These are phyloP conservation scores for Daldinia caldariorum DNA, from an alignment of 495 filamentous ascomycete species.

Conservation along the genomic window DNA sequence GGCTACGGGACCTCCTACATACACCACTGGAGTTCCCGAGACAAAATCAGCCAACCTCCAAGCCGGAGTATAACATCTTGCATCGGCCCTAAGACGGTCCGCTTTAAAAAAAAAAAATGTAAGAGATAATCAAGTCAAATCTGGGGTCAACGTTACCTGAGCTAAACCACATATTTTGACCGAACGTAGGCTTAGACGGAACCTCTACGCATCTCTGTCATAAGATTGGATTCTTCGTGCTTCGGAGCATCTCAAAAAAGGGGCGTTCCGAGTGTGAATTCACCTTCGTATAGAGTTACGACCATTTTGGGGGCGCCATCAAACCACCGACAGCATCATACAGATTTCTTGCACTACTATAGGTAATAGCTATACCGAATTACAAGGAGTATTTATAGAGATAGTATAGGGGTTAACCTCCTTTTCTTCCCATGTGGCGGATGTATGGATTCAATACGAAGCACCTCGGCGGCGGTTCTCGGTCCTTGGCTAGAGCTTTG, in stretches of 20 bases:
- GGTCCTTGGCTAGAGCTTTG: no score
- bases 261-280: background rate
- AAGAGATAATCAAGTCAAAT: background rate
- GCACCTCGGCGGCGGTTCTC: no score
- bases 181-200: constrained; percentile 3
- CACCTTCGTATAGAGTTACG: no score
- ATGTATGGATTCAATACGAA: no score
- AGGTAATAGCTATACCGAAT: no score
- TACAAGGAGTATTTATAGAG: no score
- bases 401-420: no score
- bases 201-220: background rate
- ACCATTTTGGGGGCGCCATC: no score
- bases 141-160: constrained; percentile 17
- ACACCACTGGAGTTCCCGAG: background rate
- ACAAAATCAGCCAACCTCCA: background rate
- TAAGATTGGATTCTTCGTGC: background rate
- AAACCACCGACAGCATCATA: no score
- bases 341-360: no score
- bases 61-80: constrained; percentile 1
- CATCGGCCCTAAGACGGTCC: constrained; percentile 5
- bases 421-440: no score
- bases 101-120: background rate
- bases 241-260: background rate
- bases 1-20: no score
- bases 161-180: background rate